These are phyloP conservation scores for Vitis rotundifolia DNA, from an alignment of 164 flowering plant genomes.

Conservation along the genomic window DNA sequence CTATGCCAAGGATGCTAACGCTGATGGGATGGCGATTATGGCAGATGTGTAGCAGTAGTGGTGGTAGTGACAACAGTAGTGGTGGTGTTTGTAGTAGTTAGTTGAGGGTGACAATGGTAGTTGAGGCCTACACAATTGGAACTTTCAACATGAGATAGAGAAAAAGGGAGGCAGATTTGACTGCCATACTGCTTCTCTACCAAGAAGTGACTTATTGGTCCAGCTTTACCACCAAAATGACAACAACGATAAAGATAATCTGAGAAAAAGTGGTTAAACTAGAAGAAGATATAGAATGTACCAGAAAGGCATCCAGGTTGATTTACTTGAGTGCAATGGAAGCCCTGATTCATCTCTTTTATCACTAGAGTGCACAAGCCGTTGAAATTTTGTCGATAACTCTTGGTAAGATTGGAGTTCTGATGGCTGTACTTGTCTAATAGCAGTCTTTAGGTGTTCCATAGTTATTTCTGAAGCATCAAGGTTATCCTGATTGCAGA, in stretches of 20 bases:
- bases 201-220: background rate
- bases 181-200: background rate
- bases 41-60: too few relatives aligned
- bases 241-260: background rate
- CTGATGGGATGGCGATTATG: too few relatives aligned
- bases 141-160: background rate
- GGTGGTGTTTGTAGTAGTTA: too few relatives aligned
- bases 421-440: conserved; percentile 59
- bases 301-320: conserved; percentile 28
- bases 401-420: conserved; percentile 48
- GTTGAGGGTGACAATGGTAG: too few relatives aligned
- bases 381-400: conserved; percentile 61
- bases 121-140: background rate
- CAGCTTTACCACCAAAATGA: background rate
- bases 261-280: background rate
- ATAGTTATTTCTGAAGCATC: conserved; percentile 61
- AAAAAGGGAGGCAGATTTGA: background rate
- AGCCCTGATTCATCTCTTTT: conserved; percentile 14
- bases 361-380: conserved; percentile 47
- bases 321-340: conserved; percentile 15
- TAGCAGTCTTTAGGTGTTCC: conserved; percentile 65
- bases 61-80: too few relatives aligned
- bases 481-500: conserved; percentile 56
- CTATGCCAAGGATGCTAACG: too few relatives aligned
- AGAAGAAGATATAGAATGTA: conserved; percentile 11